phyloP scores from a whole-genome alignment of 768 basidiomycete genomes.

The Tricholoma terreum region DNA sequence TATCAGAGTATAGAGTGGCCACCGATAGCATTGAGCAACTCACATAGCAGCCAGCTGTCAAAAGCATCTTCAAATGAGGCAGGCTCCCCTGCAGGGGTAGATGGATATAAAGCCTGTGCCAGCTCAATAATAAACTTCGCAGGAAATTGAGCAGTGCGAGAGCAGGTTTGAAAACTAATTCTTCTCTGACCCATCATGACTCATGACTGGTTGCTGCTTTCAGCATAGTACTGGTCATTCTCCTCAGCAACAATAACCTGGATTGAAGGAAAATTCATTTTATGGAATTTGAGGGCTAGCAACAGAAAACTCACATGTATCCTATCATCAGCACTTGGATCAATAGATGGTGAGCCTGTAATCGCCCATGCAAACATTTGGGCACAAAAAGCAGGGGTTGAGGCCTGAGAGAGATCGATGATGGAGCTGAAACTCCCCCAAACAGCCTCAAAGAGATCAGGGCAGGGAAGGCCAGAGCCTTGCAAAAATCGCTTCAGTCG shows the following conservation, averaged over 20 bases:
- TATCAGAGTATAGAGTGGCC: neutral
- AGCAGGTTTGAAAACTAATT: neutral
- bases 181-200: neutral
- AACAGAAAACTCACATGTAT: neutral
- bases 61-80: neutral
- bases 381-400: neutral
- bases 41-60: neutral
- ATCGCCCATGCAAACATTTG: conserved; percentile 2
- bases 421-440: neutral
- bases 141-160: neutral
- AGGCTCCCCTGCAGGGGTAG: neutral
- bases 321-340: neutral
- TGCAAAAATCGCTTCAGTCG: neutral
- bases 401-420: neutral
- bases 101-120: neutral
- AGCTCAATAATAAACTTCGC: neutral
- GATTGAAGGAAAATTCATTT: too few relatives aligned
- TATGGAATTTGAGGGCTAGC: too few relatives aligned
- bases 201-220: neutral
- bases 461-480: neutral
- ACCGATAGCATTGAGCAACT: neutral
- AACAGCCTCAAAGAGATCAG: neutral
- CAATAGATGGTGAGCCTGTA: neutral
- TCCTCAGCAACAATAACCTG: too few relatives aligned
- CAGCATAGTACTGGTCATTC: too few relatives aligned